Conservation (phyloP, 2,329 filamentous ascomycete species). For the Daldinia sp. region DNA sequence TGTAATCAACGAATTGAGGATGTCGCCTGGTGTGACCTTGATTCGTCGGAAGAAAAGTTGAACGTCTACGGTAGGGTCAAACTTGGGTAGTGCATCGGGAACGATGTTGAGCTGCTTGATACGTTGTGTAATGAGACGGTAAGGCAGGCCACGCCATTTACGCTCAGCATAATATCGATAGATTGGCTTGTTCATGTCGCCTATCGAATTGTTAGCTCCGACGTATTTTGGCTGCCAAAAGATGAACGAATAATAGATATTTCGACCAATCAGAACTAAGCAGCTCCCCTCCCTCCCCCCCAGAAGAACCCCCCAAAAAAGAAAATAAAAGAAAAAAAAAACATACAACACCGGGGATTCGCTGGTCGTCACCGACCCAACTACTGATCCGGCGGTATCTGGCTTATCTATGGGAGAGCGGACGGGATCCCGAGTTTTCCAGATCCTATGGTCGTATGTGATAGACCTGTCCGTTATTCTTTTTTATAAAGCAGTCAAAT, state of each 20-base stretch:
- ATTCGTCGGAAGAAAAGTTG: constrained; percentile 79
- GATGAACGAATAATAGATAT: background rate
- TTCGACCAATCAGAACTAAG: background rate
- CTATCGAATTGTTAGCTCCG: constrained; percentile 55
- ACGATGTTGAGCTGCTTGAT: constrained; percentile 86
- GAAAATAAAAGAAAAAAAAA: constrained; percentile 21
- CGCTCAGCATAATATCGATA: constrained; percentile 88
- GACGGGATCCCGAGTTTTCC: constrained; percentile 36
- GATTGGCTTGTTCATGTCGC: constrained; percentile 95
- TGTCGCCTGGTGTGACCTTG: constrained; percentile 77
- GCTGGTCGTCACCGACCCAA: constrained; percentile 31
- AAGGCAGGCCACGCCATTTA: constrained; percentile 88
- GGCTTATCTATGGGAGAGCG: constrained; percentile 33
- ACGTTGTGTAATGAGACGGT: constrained; percentile 82
- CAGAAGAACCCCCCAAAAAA: too few relatives aligned
- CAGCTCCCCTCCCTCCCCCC: too few relatives aligned
- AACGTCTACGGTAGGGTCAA: constrained; percentile 82
- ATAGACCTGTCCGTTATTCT: background rate
- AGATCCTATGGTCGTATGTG: constrained; percentile 35
- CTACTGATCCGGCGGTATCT: constrained; percentile 25
- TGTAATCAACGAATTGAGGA: constrained; percentile 77
- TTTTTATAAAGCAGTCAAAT: constrained; percentile 11
- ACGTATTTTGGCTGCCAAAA: background rate
- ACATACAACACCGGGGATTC: constrained; percentile 32
- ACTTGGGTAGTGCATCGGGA: constrained; percentile 83